Conservation (phyloP, 225 moss, liverwort and hornwort genomes). For the Asterella californica region DNA sequence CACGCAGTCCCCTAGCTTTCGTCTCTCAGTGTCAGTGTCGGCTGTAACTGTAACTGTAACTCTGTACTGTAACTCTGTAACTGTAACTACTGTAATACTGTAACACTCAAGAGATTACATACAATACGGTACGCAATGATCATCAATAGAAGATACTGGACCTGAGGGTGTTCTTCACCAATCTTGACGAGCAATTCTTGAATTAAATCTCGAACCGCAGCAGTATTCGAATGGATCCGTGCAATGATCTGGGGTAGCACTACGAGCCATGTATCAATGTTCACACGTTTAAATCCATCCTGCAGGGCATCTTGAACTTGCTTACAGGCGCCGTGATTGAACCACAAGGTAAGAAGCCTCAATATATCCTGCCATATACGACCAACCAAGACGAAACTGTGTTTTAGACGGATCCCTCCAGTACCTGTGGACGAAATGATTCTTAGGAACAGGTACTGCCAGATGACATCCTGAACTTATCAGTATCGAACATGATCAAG, state of each 20-base stretch:
- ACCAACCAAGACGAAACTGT: neutral
- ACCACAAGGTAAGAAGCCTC: conserved; percentile 97
- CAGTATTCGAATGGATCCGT: conserved; percentile 82
- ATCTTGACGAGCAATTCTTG: conserved; percentile 79
- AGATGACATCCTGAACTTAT: no score
- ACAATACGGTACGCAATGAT: neutral
- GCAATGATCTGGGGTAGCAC: conserved; percentile 99
- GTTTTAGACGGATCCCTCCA: neutral
- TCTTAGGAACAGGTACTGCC: neutral
- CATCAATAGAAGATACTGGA: conserved; percentile 14
- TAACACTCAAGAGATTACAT: no score
- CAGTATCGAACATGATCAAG: no score
- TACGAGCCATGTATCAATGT: conserved; percentile 93
- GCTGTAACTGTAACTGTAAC: no score
- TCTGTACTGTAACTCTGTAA: no score
- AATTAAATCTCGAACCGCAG: conserved; percentile 82
- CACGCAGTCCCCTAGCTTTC: no score
- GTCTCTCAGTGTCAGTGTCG: no score
- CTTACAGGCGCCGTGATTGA: conserved; percentile 77
- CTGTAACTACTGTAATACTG: no score
- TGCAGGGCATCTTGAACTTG: conserved; percentile 80
- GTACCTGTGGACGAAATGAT: neutral
- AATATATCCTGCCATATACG: conserved; percentile 67
- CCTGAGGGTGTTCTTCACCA: conserved; percentile 94
- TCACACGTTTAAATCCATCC: conserved; percentile 69